These are phyloP conservation scores for Claviceps pazoutovae DNA, from an alignment of 2,329 filamentous ascomycete genomes.

Conservation along the genomic window DNA sequence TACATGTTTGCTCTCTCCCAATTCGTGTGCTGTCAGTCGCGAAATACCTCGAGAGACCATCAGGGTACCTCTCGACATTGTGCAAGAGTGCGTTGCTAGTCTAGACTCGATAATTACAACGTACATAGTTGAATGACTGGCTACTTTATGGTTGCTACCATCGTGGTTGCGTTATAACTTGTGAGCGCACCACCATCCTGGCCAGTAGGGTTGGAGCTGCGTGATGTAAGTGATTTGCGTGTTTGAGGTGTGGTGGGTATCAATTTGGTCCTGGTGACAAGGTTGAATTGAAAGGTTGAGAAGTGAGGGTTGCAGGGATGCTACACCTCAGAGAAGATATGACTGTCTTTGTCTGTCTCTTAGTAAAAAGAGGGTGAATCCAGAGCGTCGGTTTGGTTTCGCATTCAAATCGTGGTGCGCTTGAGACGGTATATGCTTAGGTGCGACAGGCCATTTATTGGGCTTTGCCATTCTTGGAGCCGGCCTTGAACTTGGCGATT, in stretches of 20 bases:
- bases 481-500: slow-evolving; percentile 56
- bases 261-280: background rate
- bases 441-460: slow-evolving; percentile 20
- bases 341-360: background rate
- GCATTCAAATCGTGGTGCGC: background rate
- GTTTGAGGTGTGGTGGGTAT: background rate
- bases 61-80: background rate
- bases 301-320: background rate
- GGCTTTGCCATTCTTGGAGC: slow-evolving; percentile 40
- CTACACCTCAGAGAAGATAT: background rate
- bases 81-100: background rate
- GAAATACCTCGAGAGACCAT: background rate
- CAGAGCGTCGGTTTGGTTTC: background rate
- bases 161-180: background rate
- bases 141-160: background rate
- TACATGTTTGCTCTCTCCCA: background rate
- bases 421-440: background rate
- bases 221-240: background rate
- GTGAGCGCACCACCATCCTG: background rate
- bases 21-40: background rate
- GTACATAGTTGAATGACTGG: background rate
- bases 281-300: background rate
- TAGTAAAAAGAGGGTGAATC: background rate
- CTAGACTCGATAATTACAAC: background rate
- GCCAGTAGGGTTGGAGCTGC: background rate